Evolutionary conservation across 2,329 filamentous ascomycete species (phyloP).

Genomic region (Phialophora verrucosa): DNA sequence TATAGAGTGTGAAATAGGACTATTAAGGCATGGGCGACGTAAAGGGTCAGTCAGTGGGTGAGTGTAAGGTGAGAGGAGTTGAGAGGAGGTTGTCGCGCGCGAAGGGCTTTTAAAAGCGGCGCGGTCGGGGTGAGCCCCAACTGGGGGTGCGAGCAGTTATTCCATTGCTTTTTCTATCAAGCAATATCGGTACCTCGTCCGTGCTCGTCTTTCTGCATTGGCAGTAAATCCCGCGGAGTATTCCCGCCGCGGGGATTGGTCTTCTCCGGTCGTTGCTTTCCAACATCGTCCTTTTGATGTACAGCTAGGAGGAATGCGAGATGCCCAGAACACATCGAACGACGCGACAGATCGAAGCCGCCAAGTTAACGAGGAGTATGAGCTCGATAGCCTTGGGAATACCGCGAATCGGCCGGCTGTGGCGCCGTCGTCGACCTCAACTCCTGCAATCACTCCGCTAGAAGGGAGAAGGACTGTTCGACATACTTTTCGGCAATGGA

Average conservation of each 20-base stretch:
- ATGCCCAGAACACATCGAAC: background rate
- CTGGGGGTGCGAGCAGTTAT: no score
- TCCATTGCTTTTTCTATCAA: background rate
- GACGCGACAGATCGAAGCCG: background rate
- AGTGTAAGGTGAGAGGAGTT: no score
- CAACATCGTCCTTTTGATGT: background rate
- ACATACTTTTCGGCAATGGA: background rate
- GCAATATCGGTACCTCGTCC: background rate
- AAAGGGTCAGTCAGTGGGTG: no score
- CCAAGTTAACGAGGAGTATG: background rate
- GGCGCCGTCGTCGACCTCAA: background rate
- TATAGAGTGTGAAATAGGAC: no score
- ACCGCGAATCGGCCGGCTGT: background rate
- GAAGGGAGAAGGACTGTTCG: background rate
- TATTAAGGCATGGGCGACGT: no score
- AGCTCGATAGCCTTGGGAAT: background rate
- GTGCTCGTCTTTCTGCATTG: background rate
- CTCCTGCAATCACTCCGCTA: background rate
- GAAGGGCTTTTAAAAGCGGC: no score
- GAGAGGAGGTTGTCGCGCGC: no score
- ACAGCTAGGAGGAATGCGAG: background rate
- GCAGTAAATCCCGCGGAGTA: background rate
- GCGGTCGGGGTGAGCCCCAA: no score
- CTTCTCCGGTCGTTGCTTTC: background rate
- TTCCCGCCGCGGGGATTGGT: no score